Evolutionary conservation across 768 basidiomycete species (phyloP).

Genomic region (Suillus subluteus): DNA sequence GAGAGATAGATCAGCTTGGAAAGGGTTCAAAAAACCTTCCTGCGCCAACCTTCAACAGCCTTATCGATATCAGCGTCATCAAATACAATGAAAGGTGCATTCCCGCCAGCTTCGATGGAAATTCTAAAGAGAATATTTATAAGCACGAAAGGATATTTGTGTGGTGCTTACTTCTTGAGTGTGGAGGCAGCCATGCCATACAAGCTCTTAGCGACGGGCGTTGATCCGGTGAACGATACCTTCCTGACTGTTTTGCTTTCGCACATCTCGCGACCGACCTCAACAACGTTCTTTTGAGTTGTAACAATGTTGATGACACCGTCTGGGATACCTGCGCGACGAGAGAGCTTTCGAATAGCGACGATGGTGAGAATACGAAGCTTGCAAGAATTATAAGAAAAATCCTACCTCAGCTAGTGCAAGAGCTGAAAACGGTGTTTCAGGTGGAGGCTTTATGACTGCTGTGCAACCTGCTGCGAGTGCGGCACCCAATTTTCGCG

Average conservation of each 20-base stretch:
- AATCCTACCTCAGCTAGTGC: slow-evolving; percentile 84
- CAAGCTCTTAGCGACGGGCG: slow-evolving; percentile 75
- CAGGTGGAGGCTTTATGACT: slow-evolving; percentile 93
- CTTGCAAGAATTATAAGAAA: background rate
- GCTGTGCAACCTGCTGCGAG: slow-evolving; percentile 96
- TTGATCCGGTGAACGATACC: slow-evolving; percentile 91
- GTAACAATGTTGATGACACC: slow-evolving; percentile 96
- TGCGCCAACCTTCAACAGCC: slow-evolving; percentile 76
- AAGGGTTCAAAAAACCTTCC: background rate
- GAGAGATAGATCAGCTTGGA: slow-evolving; percentile 15
- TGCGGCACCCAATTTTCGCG: slow-evolving; percentile 86
- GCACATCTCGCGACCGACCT: slow-evolving; percentile 95
- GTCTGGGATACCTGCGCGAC: slow-evolving; percentile 90
- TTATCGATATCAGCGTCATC: slow-evolving; percentile 93
- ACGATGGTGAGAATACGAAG: background rate
- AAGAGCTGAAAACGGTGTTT: slow-evolving; percentile 92
- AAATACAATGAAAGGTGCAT: slow-evolving; percentile 96
- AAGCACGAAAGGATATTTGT: slow-evolving; percentile 4
- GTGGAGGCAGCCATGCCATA: slow-evolving; percentile 75
- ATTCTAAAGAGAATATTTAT: slow-evolving; percentile 37
- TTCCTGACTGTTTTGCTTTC: slow-evolving; percentile 86
- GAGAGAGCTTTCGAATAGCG: slow-evolving; percentile 57
- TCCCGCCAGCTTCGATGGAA: slow-evolving; percentile 91
- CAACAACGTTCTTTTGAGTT: slow-evolving; percentile 79
- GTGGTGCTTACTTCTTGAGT: slow-evolving; percentile 70